Conservation (phyloP, 1,284 basidiomycete species). For the Rhizoctonia solani region DNA sequence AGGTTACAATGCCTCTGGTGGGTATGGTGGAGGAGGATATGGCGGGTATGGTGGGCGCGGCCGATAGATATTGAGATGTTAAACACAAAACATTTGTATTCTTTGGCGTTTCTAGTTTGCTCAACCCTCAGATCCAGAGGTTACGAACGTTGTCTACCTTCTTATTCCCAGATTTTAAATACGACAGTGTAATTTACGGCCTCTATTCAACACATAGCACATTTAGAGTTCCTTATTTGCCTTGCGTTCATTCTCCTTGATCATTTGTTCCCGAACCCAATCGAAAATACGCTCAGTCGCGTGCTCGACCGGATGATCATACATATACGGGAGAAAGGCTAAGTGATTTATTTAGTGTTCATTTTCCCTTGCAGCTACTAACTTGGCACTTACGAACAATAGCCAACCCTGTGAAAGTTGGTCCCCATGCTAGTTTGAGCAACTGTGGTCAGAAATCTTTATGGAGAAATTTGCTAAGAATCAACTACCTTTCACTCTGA, state of each 20-base stretch:
- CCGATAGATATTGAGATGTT: neutral
- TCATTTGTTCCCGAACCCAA: slow-evolving; percentile 60
- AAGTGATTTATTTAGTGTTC: neutral
- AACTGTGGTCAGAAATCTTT: neutral
- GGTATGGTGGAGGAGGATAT: slow-evolving; percentile 35
- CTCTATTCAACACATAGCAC: slow-evolving; percentile 17
- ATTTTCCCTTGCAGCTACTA: slow-evolving; percentile 56
- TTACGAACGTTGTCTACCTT: too few species aligned
- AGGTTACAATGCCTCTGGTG: slow-evolving; percentile 15
- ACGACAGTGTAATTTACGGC: slow-evolving; percentile 17
- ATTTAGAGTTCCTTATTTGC: slow-evolving; percentile 38
- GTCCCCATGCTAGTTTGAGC: slow-evolving; percentile 70
- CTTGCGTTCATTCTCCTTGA: slow-evolving; percentile 34
- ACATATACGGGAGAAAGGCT: slow-evolving; percentile 76
- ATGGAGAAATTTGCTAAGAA: neutral
- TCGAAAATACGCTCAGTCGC: slow-evolving; percentile 66
- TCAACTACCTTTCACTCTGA: slow-evolving; percentile 54
- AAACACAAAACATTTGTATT: too few species aligned
- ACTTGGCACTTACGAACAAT: slow-evolving; percentile 46
- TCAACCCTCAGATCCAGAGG: too few species aligned
- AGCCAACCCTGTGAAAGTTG: slow-evolving; percentile 69
- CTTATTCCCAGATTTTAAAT: neutral
- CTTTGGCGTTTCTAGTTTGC: too few species aligned
- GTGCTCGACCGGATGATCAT: slow-evolving; percentile 80
- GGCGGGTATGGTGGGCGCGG: slow-evolving; percentile 30